Evolutionary conservation across 2,329 filamentous ascomycete genomes (phyloP).

Genomic region (Metarhizium anisopliae): DNA sequence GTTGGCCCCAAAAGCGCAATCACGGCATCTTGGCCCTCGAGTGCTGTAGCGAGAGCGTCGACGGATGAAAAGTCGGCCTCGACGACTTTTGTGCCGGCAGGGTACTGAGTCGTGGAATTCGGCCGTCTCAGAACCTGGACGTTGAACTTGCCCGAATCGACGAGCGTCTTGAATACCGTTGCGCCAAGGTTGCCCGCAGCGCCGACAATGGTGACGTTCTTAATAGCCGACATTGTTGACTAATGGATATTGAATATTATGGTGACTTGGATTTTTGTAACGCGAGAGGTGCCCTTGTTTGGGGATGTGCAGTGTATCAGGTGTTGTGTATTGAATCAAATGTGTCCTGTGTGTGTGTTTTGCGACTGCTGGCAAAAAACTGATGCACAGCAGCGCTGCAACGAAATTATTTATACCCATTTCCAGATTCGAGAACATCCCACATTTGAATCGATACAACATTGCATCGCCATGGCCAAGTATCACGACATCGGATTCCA

Average conservation of each 20-base stretch:
- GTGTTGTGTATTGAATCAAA: background rate
- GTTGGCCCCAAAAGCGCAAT: constrained; percentile 27
- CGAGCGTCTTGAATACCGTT: constrained; percentile 19
- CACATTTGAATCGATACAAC: background rate
- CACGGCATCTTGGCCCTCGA: constrained; percentile 49
- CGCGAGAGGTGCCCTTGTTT: background rate
- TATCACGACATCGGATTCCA: background rate
- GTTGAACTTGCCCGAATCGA: constrained; percentile 24
- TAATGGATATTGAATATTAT: background rate
- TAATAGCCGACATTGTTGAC: constrained; percentile 21
- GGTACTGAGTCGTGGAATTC: constrained; percentile 30
- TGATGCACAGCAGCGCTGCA: background rate
- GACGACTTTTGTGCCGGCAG: constrained; percentile 18
- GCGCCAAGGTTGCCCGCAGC: constrained; percentile 27
- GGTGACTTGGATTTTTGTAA: background rate
- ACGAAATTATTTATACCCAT: background rate
- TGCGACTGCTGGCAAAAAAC: background rate
- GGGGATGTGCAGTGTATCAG: background rate
- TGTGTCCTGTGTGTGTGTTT: background rate
- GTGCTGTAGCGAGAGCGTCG: constrained; percentile 37
- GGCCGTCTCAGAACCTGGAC: constrained; percentile 25
- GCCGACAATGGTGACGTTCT: constrained; percentile 29
- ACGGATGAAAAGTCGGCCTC: constrained; percentile 32
- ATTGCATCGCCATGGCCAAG: background rate
- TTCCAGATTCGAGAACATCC: background rate